Evolutionary conservation across 371 early-diverging fungal species (phyloP), one percentile per base, ranked within the genome.

Genomic region (Rhizopus microsporus): DNA sequence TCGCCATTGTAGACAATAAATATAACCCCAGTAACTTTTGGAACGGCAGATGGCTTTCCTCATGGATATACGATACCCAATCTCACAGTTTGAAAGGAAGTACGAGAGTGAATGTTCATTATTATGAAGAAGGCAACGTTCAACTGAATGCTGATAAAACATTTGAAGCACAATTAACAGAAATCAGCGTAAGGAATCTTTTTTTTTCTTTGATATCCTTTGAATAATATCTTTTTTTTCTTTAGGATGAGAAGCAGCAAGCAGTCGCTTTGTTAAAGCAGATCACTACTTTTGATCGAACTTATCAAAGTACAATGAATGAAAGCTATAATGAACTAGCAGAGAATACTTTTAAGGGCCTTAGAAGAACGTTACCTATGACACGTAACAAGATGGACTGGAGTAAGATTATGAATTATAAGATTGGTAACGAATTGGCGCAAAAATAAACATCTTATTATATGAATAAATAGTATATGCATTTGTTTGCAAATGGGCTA

Each of bases 111-210:
- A 80, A 87, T 48, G 94, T 97, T 15, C 99, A 98, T 65, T 98
- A 98, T 73, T 98, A 93, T 70, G 99, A 98, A 78, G 97, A 98
- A 60, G 99, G 99, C 30, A 98, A 98, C 62, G 97, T 98, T 42
- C 99, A 98, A 72, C 69, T 96, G 56, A 88, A 92, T 56, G 80
- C 92, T 13, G 78, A 79, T 17, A 90, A 92, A 65, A 86, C 87
- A 0, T 62, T 86, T 46, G 75, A 65, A 45, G 32, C 61, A 15
- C 60, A 79, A n/a, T 69, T 75, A 3, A 8, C 56, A 12, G 53
- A 47, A 33, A 42, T 51, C 12, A 64, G 68, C 43, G 76, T 80
- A 68, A 51, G 46, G 38, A 12, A 7, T 12, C 13, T 16, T 43
- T 13, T 38, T 48, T 6, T 29, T 13, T 7, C 15, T 0, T 31